Evolutionary conservation across 2,329 filamentous ascomycete genomes (phyloP), one percentile per base, ranked within the genome.

Genomic region (Didymella segeticola): DNA sequence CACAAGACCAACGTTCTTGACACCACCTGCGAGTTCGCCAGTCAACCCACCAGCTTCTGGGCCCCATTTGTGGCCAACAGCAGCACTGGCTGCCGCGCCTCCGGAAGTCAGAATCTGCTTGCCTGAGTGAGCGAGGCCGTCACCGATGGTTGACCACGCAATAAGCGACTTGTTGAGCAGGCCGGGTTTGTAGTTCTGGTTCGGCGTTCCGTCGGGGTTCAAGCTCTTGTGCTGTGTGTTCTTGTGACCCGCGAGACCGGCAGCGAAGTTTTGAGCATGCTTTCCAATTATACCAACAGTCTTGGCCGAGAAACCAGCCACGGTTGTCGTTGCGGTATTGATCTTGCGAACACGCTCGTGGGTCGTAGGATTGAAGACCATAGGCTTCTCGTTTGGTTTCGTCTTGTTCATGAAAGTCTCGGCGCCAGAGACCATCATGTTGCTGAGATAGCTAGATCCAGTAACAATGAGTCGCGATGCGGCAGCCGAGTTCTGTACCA

Each of bases 131-230:
- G 96, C 93, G 53, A 98, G 89, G 30, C 95, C 95, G 68, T 99
- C 95, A 20, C 92, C 90, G 37, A 99, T 86, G 0, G 95, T 99
- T 31, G 89, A 91, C 74, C 98, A 98, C 0, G 95, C 95, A 80
- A 99, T 98, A 79, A 99, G 80, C 58, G 88, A 92, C 82, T 96
- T 97, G 79, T 99, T 99, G 62, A 99, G 78, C 25, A 99, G 78
- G 5, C 95, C 93, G 0, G 95, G 93, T 77, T 96, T 96, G 78
- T 95, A 96, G 15, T 79, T 77, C 15, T 79, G 72, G 31, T 80
- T 75, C 4, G 82, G 81, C 45, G 86, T 86, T 29, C 90, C 90
- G 56, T 93, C 85, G 54, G 87, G 84, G 54, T 90, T 90, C 53
- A 82, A 84, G 1, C 88, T 87, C 66, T 83, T 85, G 17, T 82